Base-by-base conservation (phyloP, 2,329 filamentous ascomycete genomes). In the Stylonectria norvegica region DNA sequence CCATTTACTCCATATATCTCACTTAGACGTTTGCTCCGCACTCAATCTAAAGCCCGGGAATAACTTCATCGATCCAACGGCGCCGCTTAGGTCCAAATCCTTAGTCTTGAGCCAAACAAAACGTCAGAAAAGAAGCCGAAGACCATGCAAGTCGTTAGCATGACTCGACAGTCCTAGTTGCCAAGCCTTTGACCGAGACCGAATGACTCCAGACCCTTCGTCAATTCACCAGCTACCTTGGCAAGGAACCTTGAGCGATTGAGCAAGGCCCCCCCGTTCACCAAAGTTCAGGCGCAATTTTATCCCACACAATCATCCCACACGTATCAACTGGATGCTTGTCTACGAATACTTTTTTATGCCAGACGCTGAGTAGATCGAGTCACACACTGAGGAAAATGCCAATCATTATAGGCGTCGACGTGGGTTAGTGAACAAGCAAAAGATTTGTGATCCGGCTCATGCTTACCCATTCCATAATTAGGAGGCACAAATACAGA, bases 401-500 rank as follows among this genome's bases (percentile, higher is more conserved):
- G 42, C 27, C 42, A 3, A 37, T n/a, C 31, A 42, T 45, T n/a
- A 38, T 45, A n/a, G 42, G 42, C 14, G 42, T 42, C 1, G 42
- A 45, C 23, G 42, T 45, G 7, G 42, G 42, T 45, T 35, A 11
- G 42, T 23, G 8, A 8, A 7, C n/a, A 8, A 1, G 14, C 3
- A 2, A 20, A 16, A n/a, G 2, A 25, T 3, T 9, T 25, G 12
- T 12, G 22, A 25, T 25, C 7, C 22, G 7, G 22, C 22, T 25
- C 7, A n/a, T n/a, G 22, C 12, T 25, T 25, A 25, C 7, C 22
- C 22, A 7, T 25, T 12, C 7, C 22, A 25, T 25, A n/a, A n/a
- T n/a, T n/a, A 25, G 65, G 65, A 17, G 65, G 64, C 35, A 67
- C 63, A 36, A 67, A 67, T 50, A 67, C 65, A 4, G 71, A 74